These are phyloP conservation scores for Ashbya aceris DNA, from an alignment of 1,139 yeast species.

Conservation along the genomic window DNA sequence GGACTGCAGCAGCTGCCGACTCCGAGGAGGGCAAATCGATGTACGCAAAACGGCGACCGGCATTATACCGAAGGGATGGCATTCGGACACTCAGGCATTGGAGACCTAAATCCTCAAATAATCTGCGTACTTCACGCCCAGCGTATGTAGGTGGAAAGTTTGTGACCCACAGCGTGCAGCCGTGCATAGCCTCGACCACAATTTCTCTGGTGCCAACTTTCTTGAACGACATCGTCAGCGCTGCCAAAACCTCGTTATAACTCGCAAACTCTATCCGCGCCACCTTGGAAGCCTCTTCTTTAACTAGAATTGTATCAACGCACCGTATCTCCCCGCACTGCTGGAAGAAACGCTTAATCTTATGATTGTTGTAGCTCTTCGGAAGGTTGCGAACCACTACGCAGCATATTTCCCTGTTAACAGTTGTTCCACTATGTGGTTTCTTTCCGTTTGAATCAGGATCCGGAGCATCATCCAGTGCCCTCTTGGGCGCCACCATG, in stretches of 20 bases:
- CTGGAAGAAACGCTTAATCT: slow-evolving; percentile 38
- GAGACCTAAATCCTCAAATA: slow-evolving; percentile 41
- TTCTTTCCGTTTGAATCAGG: background rate
- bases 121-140: slow-evolving; percentile 32
- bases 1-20: slow-evolving; percentile 43
- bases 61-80: slow-evolving; percentile 53
- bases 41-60: slow-evolving; percentile 66
- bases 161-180: slow-evolving; percentile 37
- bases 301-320: slow-evolving; percentile 27
- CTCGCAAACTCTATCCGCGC: slow-evolving; percentile 50
- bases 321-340: slow-evolving; percentile 53
- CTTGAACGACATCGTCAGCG: slow-evolving; percentile 53
- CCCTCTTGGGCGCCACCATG: background rate
- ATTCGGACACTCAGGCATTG: slow-evolving; percentile 45
- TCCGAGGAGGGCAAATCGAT: slow-evolving; percentile 45
- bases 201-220: slow-evolving; percentile 37
- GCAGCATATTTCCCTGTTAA: slow-evolving; percentile 22
- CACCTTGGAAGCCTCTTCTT: slow-evolving; percentile 19
- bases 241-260: slow-evolving; percentile 45
- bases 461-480: background rate
- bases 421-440: background rate
- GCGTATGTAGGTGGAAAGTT: slow-evolving; percentile 59
- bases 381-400: slow-evolving; percentile 28
- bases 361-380: slow-evolving; percentile 23
- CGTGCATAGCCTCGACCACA: slow-evolving; percentile 31